Conservation (phyloP, 2,329 filamentous ascomycete species). For the Verticillium nubilum region DNA sequence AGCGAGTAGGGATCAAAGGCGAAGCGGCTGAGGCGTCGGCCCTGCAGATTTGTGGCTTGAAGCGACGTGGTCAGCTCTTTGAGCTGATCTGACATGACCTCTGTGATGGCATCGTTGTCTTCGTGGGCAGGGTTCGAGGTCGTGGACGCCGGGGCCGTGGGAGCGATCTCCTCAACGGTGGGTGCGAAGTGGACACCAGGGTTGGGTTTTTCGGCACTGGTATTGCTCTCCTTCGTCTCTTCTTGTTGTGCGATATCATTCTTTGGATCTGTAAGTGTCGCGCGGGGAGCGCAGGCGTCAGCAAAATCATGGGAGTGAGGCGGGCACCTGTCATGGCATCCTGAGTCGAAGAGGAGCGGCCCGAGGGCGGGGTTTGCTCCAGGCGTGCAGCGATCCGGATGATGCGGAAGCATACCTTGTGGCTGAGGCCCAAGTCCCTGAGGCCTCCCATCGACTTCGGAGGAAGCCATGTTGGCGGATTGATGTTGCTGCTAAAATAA, state of each 20-base stretch:
- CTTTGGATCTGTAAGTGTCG: conserved; percentile 10
- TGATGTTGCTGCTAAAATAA: background rate
- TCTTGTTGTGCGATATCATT: background rate
- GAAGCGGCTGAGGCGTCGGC: conserved; percentile 77
- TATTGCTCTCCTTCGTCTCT: background rate
- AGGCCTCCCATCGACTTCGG: background rate
- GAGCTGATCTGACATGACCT: conserved; percentile 57
- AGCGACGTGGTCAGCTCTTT: conserved; percentile 67
- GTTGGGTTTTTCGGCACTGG: conserved; percentile 8
- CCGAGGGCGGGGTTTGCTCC: background rate
- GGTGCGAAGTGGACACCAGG: conserved; percentile 67
- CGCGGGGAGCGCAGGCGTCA: conserved; percentile 9
- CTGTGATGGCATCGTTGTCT: conserved; percentile 26
- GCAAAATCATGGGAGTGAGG: conserved; percentile 2
- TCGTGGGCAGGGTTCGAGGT: conserved; percentile 14
- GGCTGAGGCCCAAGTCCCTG: background rate
- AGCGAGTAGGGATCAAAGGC: conserved; percentile 88
- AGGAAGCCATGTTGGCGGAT: background rate
- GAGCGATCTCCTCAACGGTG: conserved; percentile 60
- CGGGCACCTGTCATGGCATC: background rate
- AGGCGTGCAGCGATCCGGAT: background rate
- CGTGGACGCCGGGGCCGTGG: conserved; percentile 18
- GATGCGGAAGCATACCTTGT: background rate
- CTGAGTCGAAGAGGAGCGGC: conserved; percentile 2
- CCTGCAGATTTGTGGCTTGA: conserved; percentile 71